phyloP scores from a whole-genome alignment of 768 basidiomycete species.

The Hebeloma cylindrosporum region DNA sequence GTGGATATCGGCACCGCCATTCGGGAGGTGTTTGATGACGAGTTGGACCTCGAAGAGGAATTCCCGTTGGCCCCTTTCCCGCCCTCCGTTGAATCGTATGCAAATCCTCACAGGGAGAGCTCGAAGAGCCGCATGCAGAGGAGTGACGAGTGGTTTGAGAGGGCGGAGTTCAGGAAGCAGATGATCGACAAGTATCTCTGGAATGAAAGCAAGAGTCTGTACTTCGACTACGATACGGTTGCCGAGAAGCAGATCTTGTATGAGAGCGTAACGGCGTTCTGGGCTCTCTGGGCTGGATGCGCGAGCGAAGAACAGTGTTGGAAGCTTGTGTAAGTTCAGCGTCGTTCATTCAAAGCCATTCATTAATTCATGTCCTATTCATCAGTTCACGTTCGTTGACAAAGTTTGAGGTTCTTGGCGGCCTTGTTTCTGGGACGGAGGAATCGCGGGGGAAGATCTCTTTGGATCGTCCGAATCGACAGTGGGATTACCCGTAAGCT shows the following conservation, averaged over 20 bases:
- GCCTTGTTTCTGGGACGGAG: slow-evolving; percentile 94
- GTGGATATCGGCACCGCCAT: slow-evolving; percentile 98
- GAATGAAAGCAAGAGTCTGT: slow-evolving; percentile 93
- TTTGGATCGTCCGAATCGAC: slow-evolving; percentile 93
- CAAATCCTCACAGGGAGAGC: slow-evolving; percentile 56
- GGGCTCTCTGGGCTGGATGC: slow-evolving; percentile 97
- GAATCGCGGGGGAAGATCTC: slow-evolving; percentile 95
- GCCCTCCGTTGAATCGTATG: slow-evolving; percentile 69
- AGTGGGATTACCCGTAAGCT: slow-evolving; percentile 96
- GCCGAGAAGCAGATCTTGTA: slow-evolving; percentile 90
- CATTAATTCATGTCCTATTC: slow-evolving; percentile 18
- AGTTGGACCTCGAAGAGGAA: slow-evolving; percentile 89
- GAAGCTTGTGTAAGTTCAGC: slow-evolving; percentile 78
- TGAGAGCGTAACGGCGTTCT: slow-evolving; percentile 95
- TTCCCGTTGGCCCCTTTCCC: slow-evolving; percentile 93
- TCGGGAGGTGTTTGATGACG: slow-evolving; percentile 90
- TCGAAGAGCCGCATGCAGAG: slow-evolving; percentile 63
- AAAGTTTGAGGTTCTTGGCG: slow-evolving; percentile 96
- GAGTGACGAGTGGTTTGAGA: slow-evolving; percentile 90
- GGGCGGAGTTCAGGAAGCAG: slow-evolving; percentile 79
- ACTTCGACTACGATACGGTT: slow-evolving; percentile 95
- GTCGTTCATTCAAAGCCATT: slow-evolving; percentile 1
- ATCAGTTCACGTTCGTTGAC: slow-evolving; percentile 77
- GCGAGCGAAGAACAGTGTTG: slow-evolving; percentile 95
- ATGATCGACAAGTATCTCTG: slow-evolving; percentile 94